These are phyloP conservation scores for Penicillium sp. DNA, from an alignment of 2,329 filamentous ascomycete species.

Conservation along the genomic window DNA sequence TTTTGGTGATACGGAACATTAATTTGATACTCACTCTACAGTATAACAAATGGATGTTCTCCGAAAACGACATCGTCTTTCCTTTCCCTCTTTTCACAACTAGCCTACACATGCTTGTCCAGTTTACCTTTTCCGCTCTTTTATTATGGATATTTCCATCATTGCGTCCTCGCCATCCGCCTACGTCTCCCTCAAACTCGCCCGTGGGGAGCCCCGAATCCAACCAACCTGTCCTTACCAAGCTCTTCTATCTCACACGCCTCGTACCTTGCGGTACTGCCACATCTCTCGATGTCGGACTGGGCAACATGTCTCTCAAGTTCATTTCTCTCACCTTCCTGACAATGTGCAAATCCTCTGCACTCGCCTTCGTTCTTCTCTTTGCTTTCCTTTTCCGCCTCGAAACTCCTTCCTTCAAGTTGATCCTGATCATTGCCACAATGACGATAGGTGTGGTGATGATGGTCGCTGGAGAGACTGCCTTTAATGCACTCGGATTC, in stretches of 20 bases:
- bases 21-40: conserved; percentile 33
- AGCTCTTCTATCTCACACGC: conserved; percentile 84
- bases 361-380: conserved; percentile 86
- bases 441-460: conserved; percentile 94
- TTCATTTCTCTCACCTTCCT: conserved; percentile 97
- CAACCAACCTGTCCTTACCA: conserved; percentile 67
- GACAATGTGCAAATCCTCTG: conserved; percentile 99
- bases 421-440: conserved; percentile 79
- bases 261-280: conserved; percentile 88
- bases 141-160: conserved; percentile 80
- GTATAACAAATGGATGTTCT: conserved; percentile 99
- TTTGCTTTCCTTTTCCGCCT: conserved; percentile 94
- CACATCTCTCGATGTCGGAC: conserved; percentile 89
- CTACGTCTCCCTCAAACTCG: conserved; percentile 20
- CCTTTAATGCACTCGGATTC: conserved; percentile 83
- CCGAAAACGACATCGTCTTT: conserved; percentile 77
- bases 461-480: conserved; percentile 95
- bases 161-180: conserved; percentile 61
- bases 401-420: conserved; percentile 77
- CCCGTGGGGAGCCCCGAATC: conserved; percentile 46
- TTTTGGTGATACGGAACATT: background rate
- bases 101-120: conserved; percentile 90
- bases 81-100: conserved; percentile 94
- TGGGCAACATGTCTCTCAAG: conserved; percentile 92
- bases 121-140: conserved; percentile 72